Base-by-base conservation (phyloP, 768 basidiomycete genomes). In the Boletus subparvulus region DNA sequence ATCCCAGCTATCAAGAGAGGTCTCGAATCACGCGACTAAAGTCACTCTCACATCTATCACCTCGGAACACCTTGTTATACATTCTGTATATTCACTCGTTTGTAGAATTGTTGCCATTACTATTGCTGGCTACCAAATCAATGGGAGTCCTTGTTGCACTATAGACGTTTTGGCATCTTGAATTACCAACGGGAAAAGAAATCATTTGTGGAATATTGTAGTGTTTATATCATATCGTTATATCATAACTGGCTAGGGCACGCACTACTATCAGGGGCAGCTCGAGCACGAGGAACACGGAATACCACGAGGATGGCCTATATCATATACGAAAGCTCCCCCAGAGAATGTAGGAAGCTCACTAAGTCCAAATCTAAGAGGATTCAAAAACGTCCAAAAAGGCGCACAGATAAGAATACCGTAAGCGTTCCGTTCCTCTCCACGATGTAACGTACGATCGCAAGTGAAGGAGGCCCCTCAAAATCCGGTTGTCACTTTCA, bases 1-100 rank as follows among this genome's bases (percentile, higher is more conserved):
- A 37, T 41, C 14, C 7, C 56, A 85, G 84, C 84, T 44, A 80
- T 86, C 68, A 85, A 85, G 68, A 80, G 79, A 44, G 82, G 81
- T n/a, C 73, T 86, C 16, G 83, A 83, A 58, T 61, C 61, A 26
- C 72, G 69, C 47, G 63, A 56, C 46, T 71, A 53, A 42, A 19
- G 50, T 4, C 43, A 17, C 26, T 6, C n/a, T n/a, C 30, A 37
- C 16, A 42, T 47, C 24, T 46, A 24, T 49, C 30, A 48, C 50
- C 52, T 16, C 16, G 47, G 55, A 50, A 43, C 21, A 43, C 14
- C 21, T 32, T 33, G 58, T 47, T 66, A 57, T 64, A 60, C 39
- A 64, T 45, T 14, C 10, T 61, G 51, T 72, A 51, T 60, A 59
- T 62, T 45, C 58, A 44, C 60, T 63, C 70, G 50, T 57, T 54